Evolutionary conservation across 169 alveolate genomes (phyloP), one percentile per base, ranked within the genome.

Genomic region (Cryptosporidium felis): DNA sequence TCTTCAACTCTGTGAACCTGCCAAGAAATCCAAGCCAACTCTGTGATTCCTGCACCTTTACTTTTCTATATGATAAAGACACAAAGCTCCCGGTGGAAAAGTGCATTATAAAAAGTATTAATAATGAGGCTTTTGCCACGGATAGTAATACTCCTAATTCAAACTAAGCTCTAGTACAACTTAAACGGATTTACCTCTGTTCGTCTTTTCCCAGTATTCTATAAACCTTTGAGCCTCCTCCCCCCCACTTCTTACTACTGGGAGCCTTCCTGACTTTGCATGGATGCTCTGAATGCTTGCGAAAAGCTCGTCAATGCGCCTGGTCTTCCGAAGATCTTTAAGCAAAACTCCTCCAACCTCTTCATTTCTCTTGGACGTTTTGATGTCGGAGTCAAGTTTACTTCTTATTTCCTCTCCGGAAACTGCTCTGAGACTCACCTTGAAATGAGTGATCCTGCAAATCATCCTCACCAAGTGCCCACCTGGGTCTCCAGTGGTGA

Each of bases 21-120:
- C 94, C 94, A 21, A 90, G 92, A 63, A 92, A 90, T 26, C 96
- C 96, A 3, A 74, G 92, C 16, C 88, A 91, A 42, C 67, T 91
- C 0, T 93, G 96, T 80, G 80, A 91, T 51, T 67, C 90, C n/a
- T 93, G 96, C 59, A 89, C 91, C 74, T 88, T 44, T 18, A 53
- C 80, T 47, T 90, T 91, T 51, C 60, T 82, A 28, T 63, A 82
- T 23, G 90, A 90, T 26, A 34, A 40, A 46, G 60, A 67, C 36
- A 89, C 80, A 5, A 58, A 89, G 30, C 82, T 53, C 21, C 16
- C 40, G 5, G 16, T 74, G 12, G 85, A 74, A 74, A 74, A 74
- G 59, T 74, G 65, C 46, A 74, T 58, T 21, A 74, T 74, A 10
- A 30, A 67, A 21, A 58, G 46, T 34, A 53, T 74, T 34, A 74